Evolutionary conservation across 2,329 filamentous ascomycete genomes (phyloP), one percentile per base, ranked within the genome.

Genomic region (Alternaria postmessia): DNA sequence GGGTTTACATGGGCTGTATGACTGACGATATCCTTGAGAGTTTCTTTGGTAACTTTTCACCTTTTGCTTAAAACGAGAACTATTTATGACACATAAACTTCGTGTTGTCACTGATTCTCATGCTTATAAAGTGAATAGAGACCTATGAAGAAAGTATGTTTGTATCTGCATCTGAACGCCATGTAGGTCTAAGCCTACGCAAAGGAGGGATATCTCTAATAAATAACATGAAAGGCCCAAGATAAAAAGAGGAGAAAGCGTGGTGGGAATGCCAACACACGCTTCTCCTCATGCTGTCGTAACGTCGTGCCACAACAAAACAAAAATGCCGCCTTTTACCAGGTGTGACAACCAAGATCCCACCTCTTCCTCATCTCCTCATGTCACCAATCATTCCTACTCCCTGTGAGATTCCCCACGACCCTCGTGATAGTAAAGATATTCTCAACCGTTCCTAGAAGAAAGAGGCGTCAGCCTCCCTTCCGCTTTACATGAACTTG

Each of bases 401-500:
- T 42, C 2, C 56, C 20, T 2, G 46, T 52, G 11, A 60, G 48
- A 22, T 41, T 54, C 39, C 52, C 52, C 1, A 52, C 60, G 2
- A 62, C 60, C 3, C 60, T 24, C 18, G 48, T 49, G 18, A 62
- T 62, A 7, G 57, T 60, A 41, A 62, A 36, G 8, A 62, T 18
- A 28, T 62, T 60, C 53, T 62, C 60, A 28, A 58, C 60, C 38
- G 60, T 62, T 57, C 60, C 60, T 62, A 60, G 52, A 38, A 41
- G 28, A 41, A 42, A 42, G 11, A 52, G 16, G 18, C 26, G 57
- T 63, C 53, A 61, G 48, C 54, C 52, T 39, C 24, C 44, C 52
- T 46, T 52, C 39, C 57, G 11, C 34, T 26, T 51, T 59, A 86
- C 75, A 85, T 79, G 62, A 86, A 86, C 64, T 71, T 71, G n/a